These are phyloP conservation scores for Leccinum pellstonianum DNA, from an alignment of 768 basidiomycete genomes.

Conservation along the genomic window DNA sequence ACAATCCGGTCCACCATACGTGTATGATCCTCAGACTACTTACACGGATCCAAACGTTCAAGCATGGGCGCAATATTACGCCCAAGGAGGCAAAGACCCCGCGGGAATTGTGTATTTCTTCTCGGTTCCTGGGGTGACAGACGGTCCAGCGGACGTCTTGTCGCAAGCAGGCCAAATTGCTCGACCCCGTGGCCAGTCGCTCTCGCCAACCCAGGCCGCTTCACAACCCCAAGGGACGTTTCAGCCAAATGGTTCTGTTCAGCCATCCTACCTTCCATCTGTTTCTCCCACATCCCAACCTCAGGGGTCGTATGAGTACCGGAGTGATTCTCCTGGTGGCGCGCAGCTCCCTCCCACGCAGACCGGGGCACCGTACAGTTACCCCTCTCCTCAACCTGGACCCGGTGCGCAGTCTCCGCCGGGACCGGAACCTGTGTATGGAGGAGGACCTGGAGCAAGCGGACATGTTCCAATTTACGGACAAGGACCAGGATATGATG, in stretches of 20 bases:
- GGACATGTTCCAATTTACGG: constrained; percentile 22
- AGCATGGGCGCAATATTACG: constrained; percentile 86
- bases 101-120: constrained; percentile 81
- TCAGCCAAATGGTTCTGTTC: constrained; percentile 13
- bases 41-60: constrained; percentile 82
- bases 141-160: constrained; percentile 28
- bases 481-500: constrained; percentile 23
- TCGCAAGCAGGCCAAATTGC: constrained; percentile 8
- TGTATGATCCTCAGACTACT: constrained; percentile 61
- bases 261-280: constrained; percentile 16
- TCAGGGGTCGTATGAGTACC: constrained; percentile 24
- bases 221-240: constrained; percentile 18
- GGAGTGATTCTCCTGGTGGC: constrained; percentile 11
- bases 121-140: constrained; percentile 72
- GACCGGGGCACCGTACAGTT: constrained; percentile 14
- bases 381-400: constrained; percentile 15
- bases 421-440: constrained; percentile 12
- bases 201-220: constrained; percentile 16
- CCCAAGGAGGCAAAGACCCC: constrained; percentile 69
- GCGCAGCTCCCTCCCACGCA: constrained; percentile 6
- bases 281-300: constrained; percentile 10
- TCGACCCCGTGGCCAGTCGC: constrained; percentile 16
- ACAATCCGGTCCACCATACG: constrained; percentile 44
- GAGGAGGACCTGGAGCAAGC: constrained; percentile 21
- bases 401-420: constrained; percentile 19